Base-by-base conservation (phyloP, 2,329 filamentous ascomycete genomes). In the Paraphoma chrysanthemicola region DNA sequence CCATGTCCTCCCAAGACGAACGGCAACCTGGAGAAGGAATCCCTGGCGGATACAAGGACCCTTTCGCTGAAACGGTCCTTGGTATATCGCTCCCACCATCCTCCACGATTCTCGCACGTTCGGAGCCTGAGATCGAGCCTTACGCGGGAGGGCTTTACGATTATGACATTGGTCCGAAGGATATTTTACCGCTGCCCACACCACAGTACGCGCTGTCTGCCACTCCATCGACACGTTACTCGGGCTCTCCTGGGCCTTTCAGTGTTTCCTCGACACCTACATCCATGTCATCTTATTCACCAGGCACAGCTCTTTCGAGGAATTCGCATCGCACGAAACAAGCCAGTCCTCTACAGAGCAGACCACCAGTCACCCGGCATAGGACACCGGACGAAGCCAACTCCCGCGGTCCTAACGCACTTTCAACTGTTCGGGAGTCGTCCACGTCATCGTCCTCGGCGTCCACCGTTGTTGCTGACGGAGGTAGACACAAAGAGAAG, bases 261-360 rank as follows among this genome's bases (percentile, higher is more conserved):
- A 93, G 90, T 70, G 84, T 90, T 60, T 89, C 90, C 56, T 92
- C 90, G 0, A 93, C 90, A 3, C 90, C 90, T 6, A 92, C 90
- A 4, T 93, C 90, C 9, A 88, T 90, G 60, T 90, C 88, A 7
- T 93, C 90, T 1, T 88, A 90, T 66, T 93, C 90, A 14, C 89
- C 90, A 3, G 84, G 86, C 3, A 74, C 89, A 4, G 76, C 86
- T 73, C 59, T 81, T 71, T 63, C 82, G 74, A 76, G 71, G 54
- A 58, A 54, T 28, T 77, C 79, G 48, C 73, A 80, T n/a, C 82
- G 83, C 64, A 69, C 75, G 55, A 82, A 82, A 64, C 85, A 87
- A 72, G 78, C 77, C 52, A 89, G 85, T 67, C 86, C 83, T 45
- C 78, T 81, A 46, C 75, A 82, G 57, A 85, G 80, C 48, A 81